Base-by-base conservation (phyloP, 495 filamentous ascomycete genomes). In the Aspergillus funiculosus region DNA sequence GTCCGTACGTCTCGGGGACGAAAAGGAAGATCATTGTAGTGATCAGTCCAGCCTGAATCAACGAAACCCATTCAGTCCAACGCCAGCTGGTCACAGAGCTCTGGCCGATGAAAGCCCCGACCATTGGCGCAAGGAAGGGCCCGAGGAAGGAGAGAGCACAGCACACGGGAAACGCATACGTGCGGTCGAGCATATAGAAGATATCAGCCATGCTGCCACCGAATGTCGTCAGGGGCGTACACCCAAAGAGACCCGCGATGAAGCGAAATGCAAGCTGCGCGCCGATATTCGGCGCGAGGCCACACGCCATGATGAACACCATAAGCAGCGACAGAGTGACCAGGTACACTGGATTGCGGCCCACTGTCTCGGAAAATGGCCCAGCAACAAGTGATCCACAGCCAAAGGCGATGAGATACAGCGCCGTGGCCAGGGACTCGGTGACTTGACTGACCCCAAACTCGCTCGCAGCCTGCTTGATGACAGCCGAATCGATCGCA, bases 351-450 rank as follows among this genome's bases (percentile, higher is more conserved):
- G 75, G 72, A 54, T 78, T 77, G 9, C 73, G 68, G 13, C 73
- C 74, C 11, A 84, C 57, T 1, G 80, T 83, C 50, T 87, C 83
- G 19, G 67, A 74, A 6, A 78, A 42, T 0, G 75, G 74, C 11
- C 75, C 73, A 13, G 70, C 67, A 29, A 78, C 60, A 1, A 78
- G 54, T 0, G 66, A 64, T 10, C 70, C 83, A 10, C 67, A 56
- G 0, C 78, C 81, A 52, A 85, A 85, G 4, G 81, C 83, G 30
- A 80, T 59, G 1, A 87, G 65, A 50, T 79, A 86, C 2, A 83
- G 34, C 4, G 75, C 78, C 45, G 46, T 43, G 2, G 40, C 40
- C 0, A 43, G 28, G 0, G 40, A 43, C 28, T 43, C 40, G 15
- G 40, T 31, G 27, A 43, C 40, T 32, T 43, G 15, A 2, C 27